A percentile compares a stretch with the other conserved stretches of the same genome.
Conservation (phyloP, 257 asterid genomes). For the Cynanchum wilfordii region DNA sequence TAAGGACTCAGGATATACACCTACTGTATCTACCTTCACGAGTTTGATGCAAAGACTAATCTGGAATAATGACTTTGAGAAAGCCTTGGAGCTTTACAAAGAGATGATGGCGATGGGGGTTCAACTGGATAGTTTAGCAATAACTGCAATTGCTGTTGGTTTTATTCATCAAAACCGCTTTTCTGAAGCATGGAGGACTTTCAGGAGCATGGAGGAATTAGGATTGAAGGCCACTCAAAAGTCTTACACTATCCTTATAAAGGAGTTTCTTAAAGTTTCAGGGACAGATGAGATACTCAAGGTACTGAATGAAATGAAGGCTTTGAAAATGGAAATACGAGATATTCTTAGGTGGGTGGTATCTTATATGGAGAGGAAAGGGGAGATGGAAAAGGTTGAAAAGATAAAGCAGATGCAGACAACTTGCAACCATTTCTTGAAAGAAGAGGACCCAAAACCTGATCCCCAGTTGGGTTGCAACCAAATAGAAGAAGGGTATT, state of each 20-base stretch:
- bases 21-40: constrained; percentile 50
- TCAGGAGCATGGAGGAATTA: constrained; percentile 48
- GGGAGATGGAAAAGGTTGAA: constrained; percentile 38
- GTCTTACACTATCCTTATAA: constrained; percentile 43
- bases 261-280: constrained; percentile 65
- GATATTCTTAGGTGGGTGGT: constrained; percentile 38
- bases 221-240: constrained; percentile 48
- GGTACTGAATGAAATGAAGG: constrained; percentile 52
- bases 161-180: constrained; percentile 48
- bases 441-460: constrained; percentile 20
- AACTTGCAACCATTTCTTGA: constrained; percentile 14
- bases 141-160: constrained; percentile 58
- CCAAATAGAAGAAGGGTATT: constrained; percentile 20
- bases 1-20: constrained; percentile 42
- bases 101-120: constrained; percentile 63
- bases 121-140: constrained; percentile 52
- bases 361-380: constrained; percentile 50
- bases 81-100: constrained; percentile 51
- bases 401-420: constrained; percentile 32
- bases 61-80: constrained; percentile 47
- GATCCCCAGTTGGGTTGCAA: constrained; percentile 13
- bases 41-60: constrained; percentile 62
- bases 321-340: constrained; percentile 25
- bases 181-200: constrained; percentile 54
- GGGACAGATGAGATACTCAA: constrained; percentile 48